These are phyloP conservation scores for Aegilops sharonensis DNA, from an alignment of 176 grass and related monocot genomes.

Conservation along the genomic window DNA sequence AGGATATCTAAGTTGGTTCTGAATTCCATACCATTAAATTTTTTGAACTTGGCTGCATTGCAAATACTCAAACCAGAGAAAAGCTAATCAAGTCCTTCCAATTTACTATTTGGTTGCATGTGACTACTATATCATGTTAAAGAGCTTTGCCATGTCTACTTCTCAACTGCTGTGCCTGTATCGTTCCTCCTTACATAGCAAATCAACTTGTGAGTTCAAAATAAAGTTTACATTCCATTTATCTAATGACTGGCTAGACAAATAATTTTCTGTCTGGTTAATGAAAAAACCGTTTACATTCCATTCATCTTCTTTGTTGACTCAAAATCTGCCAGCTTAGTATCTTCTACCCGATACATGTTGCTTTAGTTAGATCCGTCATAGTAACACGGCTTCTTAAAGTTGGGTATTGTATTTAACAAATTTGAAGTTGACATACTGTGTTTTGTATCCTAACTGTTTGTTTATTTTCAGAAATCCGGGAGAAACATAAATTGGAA, in stretches of 20 bases:
- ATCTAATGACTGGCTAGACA: background rate
- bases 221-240: background rate
- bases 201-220: background rate
- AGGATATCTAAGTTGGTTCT: background rate
- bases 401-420: background rate
- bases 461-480: slow-evolving; percentile 66
- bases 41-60: background rate
- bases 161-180: background rate
- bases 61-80: background rate
- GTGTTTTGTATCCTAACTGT: background rate
- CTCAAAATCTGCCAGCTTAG: background rate
- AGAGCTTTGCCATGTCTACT: background rate
- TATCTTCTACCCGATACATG: background rate
- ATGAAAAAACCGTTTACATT: background rate
- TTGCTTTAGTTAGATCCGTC: slow-evolving; percentile 6
- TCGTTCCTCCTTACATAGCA: background rate
- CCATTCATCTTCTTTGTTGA: background rate
- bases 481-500: slow-evolving; percentile 69
- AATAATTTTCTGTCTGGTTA: background rate
- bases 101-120: slow-evolving; percentile 3
- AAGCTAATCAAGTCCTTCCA: background rate
- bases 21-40: background rate
- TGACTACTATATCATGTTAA: slow-evolving; percentile 1
- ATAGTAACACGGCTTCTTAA: background rate
- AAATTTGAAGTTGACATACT: slow-evolving; percentile 8